Evolutionary conservation across 2,329 filamentous ascomycete species (phyloP), one percentile per base, ranked within the genome.

Genomic region (Cladophialophora carrionii): DNA sequence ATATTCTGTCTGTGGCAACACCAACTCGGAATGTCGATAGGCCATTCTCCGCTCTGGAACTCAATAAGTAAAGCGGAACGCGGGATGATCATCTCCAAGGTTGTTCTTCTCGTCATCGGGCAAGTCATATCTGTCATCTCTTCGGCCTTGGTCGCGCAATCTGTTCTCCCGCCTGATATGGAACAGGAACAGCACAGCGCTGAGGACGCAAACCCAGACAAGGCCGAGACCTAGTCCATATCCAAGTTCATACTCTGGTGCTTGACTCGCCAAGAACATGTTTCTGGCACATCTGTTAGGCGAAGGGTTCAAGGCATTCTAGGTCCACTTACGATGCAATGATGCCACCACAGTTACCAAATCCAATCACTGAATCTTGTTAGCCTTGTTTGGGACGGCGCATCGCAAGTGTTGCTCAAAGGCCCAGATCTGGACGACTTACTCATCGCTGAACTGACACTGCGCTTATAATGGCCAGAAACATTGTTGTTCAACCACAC

Each of bases 181-280:
- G 17, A 71, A 70, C 48, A 77, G 70, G 56, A 77, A 75, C 3
- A 71, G 61, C 4, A 72, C 67, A 48, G 74, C 74, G 3, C 73
- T 63, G n/a, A 73, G 3, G 4, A 73, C 75, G 67, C 74, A 75
- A 4, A 78, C 59, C 76, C 76, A 78, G 9, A 76, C 61, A 67
- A 78, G 71, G 1, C 66, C 76, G 3, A 79, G 70, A 6, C 75
- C 72, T 17, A 75, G 71, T 0, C 76, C 75, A 55, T 78, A 80
- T 1, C 78, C 78, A 0, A 77, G 75, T 0, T 70, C 72, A 66
- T 79, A 80, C 14, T 55, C 65, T 1, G 79, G 78, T 1, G 70
- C 74, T 57, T 78, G 71, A n/a, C 64, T 71, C 7, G 72, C 70
- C 6, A 78, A 66, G 63, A 78, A 81, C 59, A 80, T 76, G 65